Evolutionary conservation across 2,329 filamentous ascomycete species (phyloP).

Genomic region (Penicillium italicum): DNA sequence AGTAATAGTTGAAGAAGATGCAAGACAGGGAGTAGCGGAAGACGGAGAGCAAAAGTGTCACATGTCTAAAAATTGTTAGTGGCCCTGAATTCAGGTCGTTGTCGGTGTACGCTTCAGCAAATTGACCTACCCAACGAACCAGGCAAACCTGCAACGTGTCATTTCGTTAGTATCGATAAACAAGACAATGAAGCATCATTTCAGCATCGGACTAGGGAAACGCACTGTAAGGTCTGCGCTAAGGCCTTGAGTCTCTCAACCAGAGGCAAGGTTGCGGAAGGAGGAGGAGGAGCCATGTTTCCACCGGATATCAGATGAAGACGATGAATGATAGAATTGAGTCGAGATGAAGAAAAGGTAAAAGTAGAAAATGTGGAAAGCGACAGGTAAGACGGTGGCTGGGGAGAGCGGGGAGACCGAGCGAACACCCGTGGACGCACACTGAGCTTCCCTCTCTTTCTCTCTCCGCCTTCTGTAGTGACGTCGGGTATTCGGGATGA

Average conservation of each 20-base stretch:
- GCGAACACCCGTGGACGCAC: background rate
- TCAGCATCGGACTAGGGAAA: constrained; percentile 36
- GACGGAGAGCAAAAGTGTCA: constrained; percentile 78
- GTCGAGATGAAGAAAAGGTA: constrained; percentile 2
- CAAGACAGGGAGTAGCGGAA: constrained; percentile 81
- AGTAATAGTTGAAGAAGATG: constrained; percentile 82
- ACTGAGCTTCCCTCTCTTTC: constrained; percentile 11
- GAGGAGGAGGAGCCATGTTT: constrained; percentile 69
- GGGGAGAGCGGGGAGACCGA: constrained; percentile 9
- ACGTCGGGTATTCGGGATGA: constrained; percentile 20
- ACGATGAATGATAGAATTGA: constrained; percentile 4
- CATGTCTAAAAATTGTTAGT: constrained; percentile 60
- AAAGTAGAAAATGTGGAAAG: constrained; percentile 4
- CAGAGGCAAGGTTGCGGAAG: constrained; percentile 63
- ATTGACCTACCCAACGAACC: constrained; percentile 70
- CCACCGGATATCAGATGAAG: constrained; percentile 4
- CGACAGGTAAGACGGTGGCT: constrained; percentile 9
- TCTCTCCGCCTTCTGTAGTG: constrained; percentile 21
- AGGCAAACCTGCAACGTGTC: constrained; percentile 53
- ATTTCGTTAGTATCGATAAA: constrained; percentile 29
- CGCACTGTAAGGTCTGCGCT: constrained; percentile 86
- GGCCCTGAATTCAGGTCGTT: constrained; percentile 1
- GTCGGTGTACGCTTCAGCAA: constrained; percentile 6
- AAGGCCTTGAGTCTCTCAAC: constrained; percentile 71
- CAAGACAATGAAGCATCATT: constrained; percentile 11